Percentiles rank a stretch among this genome's conserved stretches.
These are phyloP conservation scores for Fusarium siculi DNA, from an alignment of 2,329 filamentous ascomycete genomes.

Conservation along the genomic window DNA sequence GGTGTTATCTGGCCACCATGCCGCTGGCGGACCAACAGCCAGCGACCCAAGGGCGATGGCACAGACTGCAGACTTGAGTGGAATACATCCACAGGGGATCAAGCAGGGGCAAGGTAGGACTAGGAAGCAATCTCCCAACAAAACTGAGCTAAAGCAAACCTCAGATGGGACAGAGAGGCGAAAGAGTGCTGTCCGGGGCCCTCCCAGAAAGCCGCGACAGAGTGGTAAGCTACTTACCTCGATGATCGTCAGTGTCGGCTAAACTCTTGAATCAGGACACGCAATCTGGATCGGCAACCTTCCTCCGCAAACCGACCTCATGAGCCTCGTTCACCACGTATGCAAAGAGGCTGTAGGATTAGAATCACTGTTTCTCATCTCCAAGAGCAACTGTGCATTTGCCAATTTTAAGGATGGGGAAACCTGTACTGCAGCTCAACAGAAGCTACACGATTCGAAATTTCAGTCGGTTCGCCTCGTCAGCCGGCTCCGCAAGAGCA, in stretches of 20 bases:
- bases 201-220: slow-evolving; percentile 61
- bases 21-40: slow-evolving; percentile 38
- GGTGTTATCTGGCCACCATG: slow-evolving; percentile 51
- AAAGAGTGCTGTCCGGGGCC: slow-evolving; percentile 48
- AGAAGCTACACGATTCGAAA: slow-evolving; percentile 87
- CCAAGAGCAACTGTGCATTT: slow-evolving; percentile 97
- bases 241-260: slow-evolving; percentile 11
- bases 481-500: slow-evolving; percentile 77
- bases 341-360: slow-evolving; percentile 81
- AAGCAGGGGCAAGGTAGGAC: slow-evolving; percentile 42
- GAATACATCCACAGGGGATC: slow-evolving; percentile 4
- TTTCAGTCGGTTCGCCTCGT: slow-evolving; percentile 89
- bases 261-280: slow-evolving; percentile 65
- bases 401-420: slow-evolving; percentile 90
- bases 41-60: slow-evolving; percentile 42
- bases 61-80: slow-evolving; percentile 23
- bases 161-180: slow-evolving; percentile 37
- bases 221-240: slow-evolving; percentile 61
- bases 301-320: slow-evolving; percentile 82
- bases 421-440: slow-evolving; percentile 79
- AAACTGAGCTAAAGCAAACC: slow-evolving; percentile 29
- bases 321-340: slow-evolving; percentile 90
- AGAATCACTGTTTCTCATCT: slow-evolving; percentile 92
- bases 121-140: slow-evolving; percentile 18
- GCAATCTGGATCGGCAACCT: slow-evolving; percentile 97